A percentile compares a stretch with the other conserved stretches of the same genome.
Evolutionary conservation across 2,329 filamentous ascomycete species (phyloP).

Genomic region (Scedosporium boydii): DNA sequence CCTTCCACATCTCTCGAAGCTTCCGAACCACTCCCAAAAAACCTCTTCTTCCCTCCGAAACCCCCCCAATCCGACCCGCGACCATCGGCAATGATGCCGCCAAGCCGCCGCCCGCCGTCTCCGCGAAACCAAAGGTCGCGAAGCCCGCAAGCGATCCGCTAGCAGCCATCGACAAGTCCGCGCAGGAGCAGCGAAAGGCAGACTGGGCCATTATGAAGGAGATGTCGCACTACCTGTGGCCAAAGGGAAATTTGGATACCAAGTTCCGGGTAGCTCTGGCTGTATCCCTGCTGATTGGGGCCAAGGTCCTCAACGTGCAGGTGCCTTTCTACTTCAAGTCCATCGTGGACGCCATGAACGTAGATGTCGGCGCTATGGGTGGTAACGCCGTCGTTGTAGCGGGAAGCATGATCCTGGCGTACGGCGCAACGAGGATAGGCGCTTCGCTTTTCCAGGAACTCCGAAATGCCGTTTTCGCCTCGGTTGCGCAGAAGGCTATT

Average conservation of each 20-base stretch:
- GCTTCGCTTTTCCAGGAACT: constrained; percentile 87
- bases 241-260: constrained; percentile 64
- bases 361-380: constrained; percentile 79
- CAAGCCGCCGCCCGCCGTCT: not conserved
- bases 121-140: not conserved
- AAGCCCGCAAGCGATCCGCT: constrained; percentile 37
- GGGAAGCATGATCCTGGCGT: constrained; percentile 86
- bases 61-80: not conserved
- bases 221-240: constrained; percentile 95
- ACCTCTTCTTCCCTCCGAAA: not conserved
- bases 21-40: not conserved
- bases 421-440: constrained; percentile 80
- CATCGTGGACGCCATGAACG: constrained; percentile 96
- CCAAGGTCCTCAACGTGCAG: constrained; percentile 94
- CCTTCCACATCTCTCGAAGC: not conserved
- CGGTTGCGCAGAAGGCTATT: constrained; percentile 94
- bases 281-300: constrained; percentile 73
- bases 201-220: constrained; percentile 99
- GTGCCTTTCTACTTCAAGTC: constrained; percentile 98
- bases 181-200: constrained; percentile 84
- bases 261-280: constrained; percentile 78
- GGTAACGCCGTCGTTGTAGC: constrained; percentile 83
- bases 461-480: constrained; percentile 92
- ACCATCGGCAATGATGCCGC: not conserved
- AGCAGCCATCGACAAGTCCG: constrained; percentile 53